Evolutionary conservation across 2,329 filamentous ascomycete genomes (phyloP), one percentile per base, ranked within the genome.

Genomic region (Didymella lethalis): DNA sequence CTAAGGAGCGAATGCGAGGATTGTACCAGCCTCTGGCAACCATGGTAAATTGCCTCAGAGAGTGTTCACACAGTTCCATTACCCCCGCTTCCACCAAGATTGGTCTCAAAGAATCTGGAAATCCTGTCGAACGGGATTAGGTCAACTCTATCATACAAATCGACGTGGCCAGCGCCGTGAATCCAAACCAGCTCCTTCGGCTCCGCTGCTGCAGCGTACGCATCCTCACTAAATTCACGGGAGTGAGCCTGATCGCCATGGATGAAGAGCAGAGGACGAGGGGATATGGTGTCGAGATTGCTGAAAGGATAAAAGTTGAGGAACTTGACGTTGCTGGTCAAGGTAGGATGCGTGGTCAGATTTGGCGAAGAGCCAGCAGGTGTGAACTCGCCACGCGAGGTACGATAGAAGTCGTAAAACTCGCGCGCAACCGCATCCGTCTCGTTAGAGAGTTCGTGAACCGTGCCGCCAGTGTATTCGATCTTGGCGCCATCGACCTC

Each of bases 181-280:
- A 79, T 55, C 72, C 71, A 75, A 7, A 72, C 7, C 46, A 78
- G 34, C 61, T 78, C 75, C 64, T 78, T 79, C 7, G 77, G 77
- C 56, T 78, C 73, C 16, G n/a, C 70, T 47, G 64, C 71, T 31
- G 38, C 59, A 1, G 45, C 51, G 41, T 69, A 73, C 2, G 71
- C 72, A 28, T 69, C 57, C 46, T 70, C 59, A n/a, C 68, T 74
- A 14, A 49, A 73, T 57, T 72, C 68, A 2, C 65, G 66, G 12
- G 71, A 72, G 56, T 74, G 70, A 2, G 71, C 63, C 14, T 65
- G 32, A n/a, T 69, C 65, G 25, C 72, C 70, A 1, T 34, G 32
- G 63, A 54, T 11, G 73, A 61, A 75, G 62, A 34, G 32, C 16
- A 75, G 11, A 0, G 71, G 71, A 0, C 72, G 71, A 4, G 72